phyloP scores from a whole-genome alignment of 805 yeast genomes.

The Lipomyces kockii region DNA sequence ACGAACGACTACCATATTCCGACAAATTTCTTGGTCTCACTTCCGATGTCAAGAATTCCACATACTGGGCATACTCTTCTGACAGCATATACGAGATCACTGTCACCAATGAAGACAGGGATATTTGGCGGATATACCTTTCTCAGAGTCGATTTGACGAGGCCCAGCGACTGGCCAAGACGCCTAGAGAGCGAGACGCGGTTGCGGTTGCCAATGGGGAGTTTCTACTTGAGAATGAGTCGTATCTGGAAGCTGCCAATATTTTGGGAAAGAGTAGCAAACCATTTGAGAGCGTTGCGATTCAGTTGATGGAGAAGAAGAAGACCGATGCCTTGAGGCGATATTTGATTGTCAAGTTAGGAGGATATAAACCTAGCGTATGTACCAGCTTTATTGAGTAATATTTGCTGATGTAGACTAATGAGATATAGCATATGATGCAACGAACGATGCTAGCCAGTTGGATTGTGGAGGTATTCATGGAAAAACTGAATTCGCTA shows the following conservation, averaged over 20 bases:
- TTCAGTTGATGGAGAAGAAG: conserved; percentile 55
- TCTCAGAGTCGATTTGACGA: conserved; percentile 61
- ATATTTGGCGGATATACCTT: conserved; percentile 73
- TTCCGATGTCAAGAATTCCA: conserved; percentile 55
- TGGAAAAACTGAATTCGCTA: conserved; percentile 53
- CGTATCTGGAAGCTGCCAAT: conserved; percentile 51
- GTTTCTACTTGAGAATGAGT: conserved; percentile 47
- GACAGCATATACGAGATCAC: conserved; percentile 71
- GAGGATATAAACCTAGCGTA: conserved; percentile 25
- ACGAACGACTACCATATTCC: conserved; percentile 48
- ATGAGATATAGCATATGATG: conserved; percentile 41
- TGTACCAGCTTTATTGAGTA: background rate
- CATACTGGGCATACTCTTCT: conserved; percentile 78
- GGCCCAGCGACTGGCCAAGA: conserved; percentile 58
- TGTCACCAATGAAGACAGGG: conserved; percentile 67
- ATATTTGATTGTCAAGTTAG: conserved; percentile 54
- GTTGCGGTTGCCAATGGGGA: conserved; percentile 63
- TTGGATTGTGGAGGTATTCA: conserved; percentile 67
- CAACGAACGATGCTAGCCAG: conserved; percentile 61
- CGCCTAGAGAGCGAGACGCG: conserved; percentile 51
- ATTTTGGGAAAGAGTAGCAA: conserved; percentile 65
- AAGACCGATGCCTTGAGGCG: conserved; percentile 52
- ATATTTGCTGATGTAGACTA: background rate
- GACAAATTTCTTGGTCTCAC: conserved; percentile 54
- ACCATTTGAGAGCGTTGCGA: conserved; percentile 71